Evolutionary conservation across 176 grass and related monocot genomes (phyloP).

Genomic region (Tuctoria greenei): DNA sequence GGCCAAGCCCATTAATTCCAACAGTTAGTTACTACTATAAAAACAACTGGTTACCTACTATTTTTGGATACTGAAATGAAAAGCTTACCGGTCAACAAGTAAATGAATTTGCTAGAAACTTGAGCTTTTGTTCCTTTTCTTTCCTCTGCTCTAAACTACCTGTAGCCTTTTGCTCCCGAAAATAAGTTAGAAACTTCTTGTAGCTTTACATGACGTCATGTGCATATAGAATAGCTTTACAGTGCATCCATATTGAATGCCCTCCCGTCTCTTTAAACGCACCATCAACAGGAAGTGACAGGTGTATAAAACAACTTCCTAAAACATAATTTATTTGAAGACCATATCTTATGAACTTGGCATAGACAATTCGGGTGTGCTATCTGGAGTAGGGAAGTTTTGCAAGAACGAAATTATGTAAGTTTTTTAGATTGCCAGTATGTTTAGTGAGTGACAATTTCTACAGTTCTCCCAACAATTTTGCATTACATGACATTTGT

Average conservation of each 20-base stretch:
- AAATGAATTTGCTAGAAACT: not conserved
- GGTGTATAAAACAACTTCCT: not conserved
- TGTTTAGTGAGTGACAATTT: not conserved
- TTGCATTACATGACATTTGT: slow-evolving; percentile 1
- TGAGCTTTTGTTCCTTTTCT: not conserved
- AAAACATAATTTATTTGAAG: not conserved
- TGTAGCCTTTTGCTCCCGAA: not conserved
- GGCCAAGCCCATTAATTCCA: too few relatives aligned
- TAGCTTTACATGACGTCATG: not conserved
- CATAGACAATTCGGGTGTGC: not conserved
- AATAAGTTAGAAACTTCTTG: not conserved
- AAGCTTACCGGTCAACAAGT: not conserved
- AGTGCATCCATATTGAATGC: not conserved
- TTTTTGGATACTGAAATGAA: not conserved
- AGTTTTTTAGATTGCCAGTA: not conserved
- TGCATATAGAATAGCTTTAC: not conserved
- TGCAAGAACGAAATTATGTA: not conserved
- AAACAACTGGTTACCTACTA: not conserved
- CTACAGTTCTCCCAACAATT: not conserved
- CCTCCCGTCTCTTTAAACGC: not conserved
- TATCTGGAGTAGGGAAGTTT: slow-evolving; percentile 18
- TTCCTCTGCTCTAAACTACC: not conserved
- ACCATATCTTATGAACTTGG: not conserved
- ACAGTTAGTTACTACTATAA: not conserved
- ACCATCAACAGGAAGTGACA: not conserved